These are phyloP conservation scores for Amauroascus verrucosus DNA, from an alignment of 2,329 filamentous ascomycete species.

Conservation along the genomic window DNA sequence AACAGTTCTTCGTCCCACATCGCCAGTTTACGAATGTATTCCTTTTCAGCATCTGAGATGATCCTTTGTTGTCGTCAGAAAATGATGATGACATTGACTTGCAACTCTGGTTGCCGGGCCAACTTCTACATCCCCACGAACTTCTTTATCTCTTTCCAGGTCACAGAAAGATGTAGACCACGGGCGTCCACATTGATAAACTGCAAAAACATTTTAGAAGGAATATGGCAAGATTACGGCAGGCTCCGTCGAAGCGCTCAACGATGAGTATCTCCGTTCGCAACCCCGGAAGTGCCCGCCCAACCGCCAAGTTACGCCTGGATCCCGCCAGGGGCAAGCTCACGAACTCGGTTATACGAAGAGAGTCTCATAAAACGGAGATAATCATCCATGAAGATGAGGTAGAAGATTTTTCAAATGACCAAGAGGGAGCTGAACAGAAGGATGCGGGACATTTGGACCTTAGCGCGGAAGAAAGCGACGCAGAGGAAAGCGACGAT, in stretches of 20 bases:
- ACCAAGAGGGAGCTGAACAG: not conserved
- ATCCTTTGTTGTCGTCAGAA: no score
- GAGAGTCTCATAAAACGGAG: not conserved
- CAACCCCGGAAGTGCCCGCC: not conserved
- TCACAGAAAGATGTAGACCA: no score
- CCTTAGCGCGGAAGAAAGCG: slow-evolving; percentile 6
- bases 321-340: not conserved
- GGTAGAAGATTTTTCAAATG: not conserved
- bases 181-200: not conserved
- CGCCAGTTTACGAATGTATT: no score
- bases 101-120: slow-evolving; percentile 2
- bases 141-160: no score
- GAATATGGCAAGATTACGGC: slow-evolving; percentile 4
- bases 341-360: not conserved
- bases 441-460: not conserved
- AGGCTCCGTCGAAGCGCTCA: not conserved
- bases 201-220: not conserved
- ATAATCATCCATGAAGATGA: slow-evolving; percentile 2
- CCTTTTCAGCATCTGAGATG: no score
- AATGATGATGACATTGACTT: not conserved
- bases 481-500: slow-evolving; percentile 1
- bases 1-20: no score
- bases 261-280: not conserved
- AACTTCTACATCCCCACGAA: not conserved
- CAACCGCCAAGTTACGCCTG: no score